Evolutionary conservation across 805 yeast genomes (phyloP), one percentile per base, ranked within the genome.

Genomic region (Wickerhamiella spandovensis): DNA sequence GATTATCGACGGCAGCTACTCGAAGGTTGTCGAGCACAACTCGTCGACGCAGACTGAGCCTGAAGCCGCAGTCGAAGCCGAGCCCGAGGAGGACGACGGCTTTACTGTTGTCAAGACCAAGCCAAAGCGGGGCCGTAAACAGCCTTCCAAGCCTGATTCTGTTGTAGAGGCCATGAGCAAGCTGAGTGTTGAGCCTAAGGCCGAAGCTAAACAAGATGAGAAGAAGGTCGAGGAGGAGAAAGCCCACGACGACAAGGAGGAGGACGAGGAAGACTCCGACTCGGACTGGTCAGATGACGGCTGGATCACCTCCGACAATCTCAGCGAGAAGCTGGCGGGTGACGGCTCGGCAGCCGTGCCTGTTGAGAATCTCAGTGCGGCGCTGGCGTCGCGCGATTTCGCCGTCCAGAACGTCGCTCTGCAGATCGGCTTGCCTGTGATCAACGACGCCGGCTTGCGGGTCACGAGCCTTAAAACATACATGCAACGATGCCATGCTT

Each of bases 401-500:
- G 97, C 99, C 1, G 86, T 90, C 61, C 99, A 92, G 67, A 92
- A 92, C 66, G 95, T 89, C 15, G 77, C 95, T 0, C 73, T 92
- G 69, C 97, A 90, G 66, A 74, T 92, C 58, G 96, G 96, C 5
- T 66, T 92, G 51, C 83, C 85, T 56, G 72, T 90, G 57, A 82
- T 92, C 79, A 89, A 89, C 66, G 74, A 78, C 69, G 78, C 89
- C 1, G 98, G 98, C 20, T 71, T 81, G 55, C 87, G 82, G 59
- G 89, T 92, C 67, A 82, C 78, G 57, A 78, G 85, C 64, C 83
- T 92, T 32, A 76, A 95, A 64, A 86, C 83, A 69, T 89, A 86
- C 65, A 90, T 90, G 97, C 75, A 85, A 62, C 75, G 99, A 67
- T 92, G 99, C 66, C 96, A 92, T 66, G 99, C 97, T 0, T 92